Evolutionary conservation across 139 green algal genomes (phyloP).

Genomic region (Chlorella sorokiniana): DNA sequence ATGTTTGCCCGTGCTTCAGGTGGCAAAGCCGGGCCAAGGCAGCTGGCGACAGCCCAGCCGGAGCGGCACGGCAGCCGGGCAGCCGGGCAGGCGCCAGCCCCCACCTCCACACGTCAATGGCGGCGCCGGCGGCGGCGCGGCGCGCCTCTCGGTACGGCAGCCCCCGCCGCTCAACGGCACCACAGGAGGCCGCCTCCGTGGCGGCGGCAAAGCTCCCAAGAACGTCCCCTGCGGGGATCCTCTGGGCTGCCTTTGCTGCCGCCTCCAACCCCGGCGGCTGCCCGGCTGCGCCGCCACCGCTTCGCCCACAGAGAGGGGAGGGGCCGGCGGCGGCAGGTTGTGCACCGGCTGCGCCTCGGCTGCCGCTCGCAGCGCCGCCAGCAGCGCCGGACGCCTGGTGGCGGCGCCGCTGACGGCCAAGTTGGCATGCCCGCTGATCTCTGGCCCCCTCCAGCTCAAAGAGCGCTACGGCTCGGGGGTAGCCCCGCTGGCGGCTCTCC

Average conservation of each 20-base stretch:
- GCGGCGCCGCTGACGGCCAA: background rate
- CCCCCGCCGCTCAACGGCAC: background rate
- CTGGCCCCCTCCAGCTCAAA: background rate
- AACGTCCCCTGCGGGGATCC: background rate
- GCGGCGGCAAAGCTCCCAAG: background rate
- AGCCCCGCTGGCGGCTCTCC: conserved; percentile 11
- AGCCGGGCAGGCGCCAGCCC: background rate
- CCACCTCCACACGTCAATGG: conserved; percentile 40
- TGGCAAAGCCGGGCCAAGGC: too few species aligned
- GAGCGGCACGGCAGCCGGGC: too few species aligned
- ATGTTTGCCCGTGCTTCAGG: too few species aligned
- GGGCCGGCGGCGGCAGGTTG: too few species aligned
- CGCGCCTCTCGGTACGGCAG: conserved; percentile 7
- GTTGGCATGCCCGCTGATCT: background rate
- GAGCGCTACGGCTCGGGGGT: conserved; percentile 13
- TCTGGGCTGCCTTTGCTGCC: background rate
- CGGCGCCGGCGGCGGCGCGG: background rate
- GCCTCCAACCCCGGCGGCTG: too few species aligned
- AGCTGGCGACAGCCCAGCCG: too few species aligned
- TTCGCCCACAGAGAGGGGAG: too few species aligned
- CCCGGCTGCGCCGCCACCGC: too few species aligned
- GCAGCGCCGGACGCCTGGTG: background rate
- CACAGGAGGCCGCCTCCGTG: too few species aligned
- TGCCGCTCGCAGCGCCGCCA: background rate
- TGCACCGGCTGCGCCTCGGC: background rate